Percentiles rank a stretch among this genome's conserved stretches.
phyloP scores from a whole-genome alignment of 192 early-diverging fungal species.

The Coemansia sp. region DNA sequence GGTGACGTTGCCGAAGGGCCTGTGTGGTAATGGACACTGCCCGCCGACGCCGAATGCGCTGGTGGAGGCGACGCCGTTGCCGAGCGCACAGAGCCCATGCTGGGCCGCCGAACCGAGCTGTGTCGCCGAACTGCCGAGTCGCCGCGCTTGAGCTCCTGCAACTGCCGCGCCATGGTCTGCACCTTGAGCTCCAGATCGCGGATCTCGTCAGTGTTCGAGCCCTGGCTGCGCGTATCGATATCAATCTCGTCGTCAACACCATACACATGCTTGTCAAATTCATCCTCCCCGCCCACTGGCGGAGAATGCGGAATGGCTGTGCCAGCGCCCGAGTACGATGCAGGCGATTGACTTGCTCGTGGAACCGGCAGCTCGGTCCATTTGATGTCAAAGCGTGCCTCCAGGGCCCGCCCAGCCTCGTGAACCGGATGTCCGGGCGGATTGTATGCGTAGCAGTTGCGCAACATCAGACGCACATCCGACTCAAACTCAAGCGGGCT shows the following conservation, averaged over 20 bases:
- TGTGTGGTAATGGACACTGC: constrained; percentile 19
- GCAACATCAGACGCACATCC: constrained; percentile 79
- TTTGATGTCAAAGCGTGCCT: constrained; percentile 76
- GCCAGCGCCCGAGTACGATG: constrained; percentile 29
- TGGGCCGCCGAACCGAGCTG: constrained; percentile 48
- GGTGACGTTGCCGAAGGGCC: constrained; percentile 27
- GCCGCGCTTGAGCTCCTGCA: constrained; percentile 49
- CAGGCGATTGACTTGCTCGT: constrained; percentile 33
- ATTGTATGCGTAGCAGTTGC: constrained; percentile 86
- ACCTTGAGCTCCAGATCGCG: constrained; percentile 53
- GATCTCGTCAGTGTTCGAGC: constrained; percentile 42
- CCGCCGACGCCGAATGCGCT: constrained; percentile 31
- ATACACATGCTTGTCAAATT: constrained; percentile 53
- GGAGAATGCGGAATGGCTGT: constrained; percentile 42
- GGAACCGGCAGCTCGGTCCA: constrained; percentile 60
- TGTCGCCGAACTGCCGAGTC: constrained; percentile 28
- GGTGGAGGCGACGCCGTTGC: constrained; percentile 45
- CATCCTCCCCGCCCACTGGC: constrained; percentile 47
- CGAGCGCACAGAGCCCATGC: constrained; percentile 49
- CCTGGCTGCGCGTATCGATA: constrained; percentile 38
- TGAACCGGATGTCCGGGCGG: constrained; percentile 66
- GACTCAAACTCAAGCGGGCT: constrained; percentile 68
- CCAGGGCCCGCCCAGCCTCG: constrained; percentile 67
- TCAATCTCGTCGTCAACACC: constrained; percentile 48
- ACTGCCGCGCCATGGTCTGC: constrained; percentile 51